Evolutionary conservation across 2,329 filamentous ascomycete species (phyloP).

Genomic region (Cladophialophora yegresii): DNA sequence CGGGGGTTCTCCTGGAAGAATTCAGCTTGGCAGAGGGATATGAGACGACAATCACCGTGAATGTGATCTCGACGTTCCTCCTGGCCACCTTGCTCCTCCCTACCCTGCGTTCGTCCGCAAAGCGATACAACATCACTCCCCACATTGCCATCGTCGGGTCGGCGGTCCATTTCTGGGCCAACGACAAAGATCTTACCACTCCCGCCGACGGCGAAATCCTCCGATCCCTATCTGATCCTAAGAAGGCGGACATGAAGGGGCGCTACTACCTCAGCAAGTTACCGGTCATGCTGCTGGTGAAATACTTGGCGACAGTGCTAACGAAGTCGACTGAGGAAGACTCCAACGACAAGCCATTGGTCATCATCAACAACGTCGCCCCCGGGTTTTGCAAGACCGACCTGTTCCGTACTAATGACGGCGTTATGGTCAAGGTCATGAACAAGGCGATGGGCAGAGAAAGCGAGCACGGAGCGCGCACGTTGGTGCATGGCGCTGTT

Average conservation of each 20-base stretch:
- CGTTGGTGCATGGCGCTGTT: constrained; percentile 44
- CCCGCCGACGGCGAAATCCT: constrained; percentile 28
- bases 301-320: constrained; percentile 22
- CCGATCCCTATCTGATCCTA: constrained; percentile 37
- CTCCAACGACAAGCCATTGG: constrained; percentile 34
- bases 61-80: constrained; percentile 38
- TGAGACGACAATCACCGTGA: constrained; percentile 38
- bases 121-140: constrained; percentile 37
- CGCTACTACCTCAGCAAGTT: constrained; percentile 53
- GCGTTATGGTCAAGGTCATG: constrained; percentile 1
- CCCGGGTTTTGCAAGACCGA: constrained; percentile 57
- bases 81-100: constrained; percentile 35
- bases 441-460: constrained; percentile 43
- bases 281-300: constrained; percentile 28
- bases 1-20: constrained; percentile 45
- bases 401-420: constrained; percentile 44
- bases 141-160: constrained; percentile 39
- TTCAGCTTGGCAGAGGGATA: constrained; percentile 39
- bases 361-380: constrained; percentile 56
- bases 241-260: constrained; percentile 44
- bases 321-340: constrained; percentile 30
- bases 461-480: constrained; percentile 53
- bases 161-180: constrained; percentile 44
- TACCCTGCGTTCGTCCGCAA: constrained; percentile 48
- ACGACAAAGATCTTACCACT: constrained; percentile 34